phyloP scores from a whole-genome alignment of 108 stramenopile species.

The Cylindrotheca fusiformis region DNA sequence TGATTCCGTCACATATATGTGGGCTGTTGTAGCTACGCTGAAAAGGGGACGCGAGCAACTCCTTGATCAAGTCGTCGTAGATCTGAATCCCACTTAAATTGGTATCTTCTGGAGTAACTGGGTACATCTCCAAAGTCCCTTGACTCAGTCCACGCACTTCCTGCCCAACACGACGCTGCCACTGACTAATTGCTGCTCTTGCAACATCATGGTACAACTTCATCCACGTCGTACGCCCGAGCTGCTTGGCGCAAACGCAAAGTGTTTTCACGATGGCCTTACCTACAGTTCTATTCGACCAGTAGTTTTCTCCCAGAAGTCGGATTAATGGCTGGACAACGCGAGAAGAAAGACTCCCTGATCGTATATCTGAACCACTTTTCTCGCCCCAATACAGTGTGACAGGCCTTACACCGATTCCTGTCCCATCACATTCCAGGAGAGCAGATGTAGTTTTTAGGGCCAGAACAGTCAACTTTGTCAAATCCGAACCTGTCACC shows the following conservation, averaged over 20 bases:
- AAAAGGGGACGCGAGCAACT: conserved; percentile 22
- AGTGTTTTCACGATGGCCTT: conserved; percentile 65
- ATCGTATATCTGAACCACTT: conserved; percentile 23
- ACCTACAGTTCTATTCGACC: conserved; percentile 46
- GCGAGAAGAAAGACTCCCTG: conserved; percentile 59
- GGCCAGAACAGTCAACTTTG: conserved; percentile 39
- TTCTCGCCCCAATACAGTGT: conserved; percentile 39
- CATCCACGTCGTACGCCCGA: conserved; percentile 68
- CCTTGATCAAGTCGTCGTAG: conserved; percentile 51
- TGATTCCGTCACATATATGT: conserved; percentile 2
- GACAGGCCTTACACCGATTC: conserved; percentile 9
- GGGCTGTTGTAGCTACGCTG: conserved; percentile 30
- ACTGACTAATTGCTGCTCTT: conserved; percentile 41
- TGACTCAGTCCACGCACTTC: background rate
- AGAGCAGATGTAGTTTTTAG: conserved; percentile 61
- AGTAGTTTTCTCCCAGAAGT: conserved; percentile 52
- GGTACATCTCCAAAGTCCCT: background rate
- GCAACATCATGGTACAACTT: conserved; percentile 68
- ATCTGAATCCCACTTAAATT: conserved; percentile 13
- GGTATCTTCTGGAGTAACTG: background rate
- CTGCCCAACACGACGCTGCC: conserved; percentile 35
- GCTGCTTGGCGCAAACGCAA: conserved; percentile 68
- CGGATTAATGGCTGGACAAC: conserved; percentile 80
- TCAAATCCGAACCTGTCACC: conserved; percentile 24
- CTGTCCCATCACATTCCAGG: conserved; percentile 43